Conservation (phyloP, 371 early-diverging fungal species). For the Lichtheimia ramosa region DNA sequence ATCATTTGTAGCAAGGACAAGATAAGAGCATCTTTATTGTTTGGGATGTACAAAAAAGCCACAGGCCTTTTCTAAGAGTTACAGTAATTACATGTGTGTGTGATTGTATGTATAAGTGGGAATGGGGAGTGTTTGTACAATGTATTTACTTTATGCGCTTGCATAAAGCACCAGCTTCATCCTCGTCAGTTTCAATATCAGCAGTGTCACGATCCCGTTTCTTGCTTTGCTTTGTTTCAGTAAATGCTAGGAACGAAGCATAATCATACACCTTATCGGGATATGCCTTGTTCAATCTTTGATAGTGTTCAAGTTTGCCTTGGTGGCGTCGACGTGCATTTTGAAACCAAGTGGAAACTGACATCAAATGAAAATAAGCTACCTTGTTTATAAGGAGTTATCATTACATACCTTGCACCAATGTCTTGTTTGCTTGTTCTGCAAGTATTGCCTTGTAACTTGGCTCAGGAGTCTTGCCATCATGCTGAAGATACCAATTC, state of each 20-base stretch:
- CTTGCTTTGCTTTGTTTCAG: conserved; percentile 1
- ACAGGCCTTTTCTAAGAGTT: too few species aligned
- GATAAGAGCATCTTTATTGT: too few species aligned
- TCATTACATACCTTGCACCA: conserved; percentile 28
- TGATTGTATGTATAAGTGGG: too few species aligned
- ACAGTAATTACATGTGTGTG: too few species aligned
- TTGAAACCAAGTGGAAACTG: conserved; percentile 50
- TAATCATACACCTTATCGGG: conserved; percentile 31
- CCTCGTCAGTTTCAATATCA: background rate
- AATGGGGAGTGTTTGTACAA: background rate
- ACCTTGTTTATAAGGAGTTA: background rate
- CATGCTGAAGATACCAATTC: conserved; percentile 34
- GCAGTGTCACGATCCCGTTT: background rate
- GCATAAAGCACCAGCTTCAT: background rate
- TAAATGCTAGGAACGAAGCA: conserved; percentile 23
- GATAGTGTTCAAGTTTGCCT: conserved; percentile 25
- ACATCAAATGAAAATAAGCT: background rate
- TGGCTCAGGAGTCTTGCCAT: conserved; percentile 30
- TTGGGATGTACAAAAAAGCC: too few species aligned
- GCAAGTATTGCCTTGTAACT: conserved; percentile 22
- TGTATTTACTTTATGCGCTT: background rate
- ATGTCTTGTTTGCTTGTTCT: conserved; percentile 22
- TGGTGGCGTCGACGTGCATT: conserved; percentile 40
- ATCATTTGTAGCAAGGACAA: too few species aligned
- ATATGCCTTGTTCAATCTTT: conserved; percentile 9